Evolutionary conservation across 2,329 filamentous ascomycete species (phyloP), one percentile per base, ranked within the genome.

Genomic region (Microthyrium microscopicum): DNA sequence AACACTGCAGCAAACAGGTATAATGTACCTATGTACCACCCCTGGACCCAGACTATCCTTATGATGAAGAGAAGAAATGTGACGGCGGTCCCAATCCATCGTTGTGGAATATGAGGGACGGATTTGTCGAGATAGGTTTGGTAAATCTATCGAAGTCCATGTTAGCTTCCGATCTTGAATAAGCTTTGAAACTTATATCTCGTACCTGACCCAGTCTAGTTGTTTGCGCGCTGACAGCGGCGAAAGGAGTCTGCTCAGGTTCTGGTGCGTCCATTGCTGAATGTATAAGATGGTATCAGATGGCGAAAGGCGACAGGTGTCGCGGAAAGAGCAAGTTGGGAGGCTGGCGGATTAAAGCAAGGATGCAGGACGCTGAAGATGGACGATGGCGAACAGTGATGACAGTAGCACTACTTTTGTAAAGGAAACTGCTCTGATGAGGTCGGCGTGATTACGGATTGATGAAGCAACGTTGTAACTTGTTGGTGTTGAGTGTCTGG

Each of bases 211-310:
- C 68, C 45, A 80, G 60, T 52, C 67, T 75, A 34, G 74, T 77
- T 15, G 84, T 92, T 48, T 94, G 87, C 52, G 79, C 74, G 47
- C 74, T 79, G 52, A 94, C 82, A 42, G 83, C 79, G 51, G 77
- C 80, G 61, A 93, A 94, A 61, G 85, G 83, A 57, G 83, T 92
- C 62, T 93, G 83, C 13, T 21, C 30, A 41, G 82, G 77, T 63
- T 92, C 83, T 41, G 76, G 69, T 48, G 74, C 74, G 63, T 94
- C 83, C 85, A 93, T 93, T n/a, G n/a, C n/a, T n/a, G n/a, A n/a
- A n/a, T n/a, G n/a, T n/a, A n/a, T n/a, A n/a, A n/a, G n/a, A n/a
- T n/a, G n/a, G n/a, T n/a, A n/a, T n/a, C n/a, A n/a, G n/a, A n/a
- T n/a, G n/a, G n/a, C n/a, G n/a, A n/a, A n/a, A n/a, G n/a, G n/a